phyloP scores from a whole-genome alignment of 2,329 filamentous ascomycete genomes.

The Fusarium coffeatum region DNA sequence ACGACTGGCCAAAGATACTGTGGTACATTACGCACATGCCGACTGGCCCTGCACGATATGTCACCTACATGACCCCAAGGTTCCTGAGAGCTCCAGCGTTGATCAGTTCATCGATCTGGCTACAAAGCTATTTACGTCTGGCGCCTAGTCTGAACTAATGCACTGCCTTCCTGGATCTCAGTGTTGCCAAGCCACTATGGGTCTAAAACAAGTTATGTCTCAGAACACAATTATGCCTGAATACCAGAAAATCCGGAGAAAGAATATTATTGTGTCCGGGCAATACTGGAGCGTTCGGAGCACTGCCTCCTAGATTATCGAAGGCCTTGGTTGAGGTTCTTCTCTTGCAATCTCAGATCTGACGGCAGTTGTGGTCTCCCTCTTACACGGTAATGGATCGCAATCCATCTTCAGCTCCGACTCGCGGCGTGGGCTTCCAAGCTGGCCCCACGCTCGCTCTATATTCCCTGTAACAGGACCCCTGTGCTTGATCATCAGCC shows the following conservation, averaged over 20 bases:
- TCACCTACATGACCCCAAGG: conserved; percentile 30
- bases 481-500: conserved; percentile 29
- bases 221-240: conserved; percentile 25
- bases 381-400: conserved; percentile 10
- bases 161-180: conserved; percentile 26
- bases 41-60: conserved; percentile 23
- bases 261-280: not conserved
- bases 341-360: conserved; percentile 4
- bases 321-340: not conserved
- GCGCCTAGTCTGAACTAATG: conserved; percentile 7
- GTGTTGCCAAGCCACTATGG: conserved; percentile 33
- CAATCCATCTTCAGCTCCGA: conserved; percentile 12
- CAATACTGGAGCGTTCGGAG: not conserved
- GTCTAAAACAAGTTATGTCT: conserved; percentile 27
- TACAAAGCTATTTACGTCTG: conserved; percentile 30
- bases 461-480: conserved; percentile 24
- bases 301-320: conserved; percentile 8
- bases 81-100: conserved; percentile 20
- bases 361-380: conserved; percentile 12
- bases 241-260: conserved; percentile 11
- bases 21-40: not conserved
- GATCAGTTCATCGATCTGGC: conserved; percentile 6
- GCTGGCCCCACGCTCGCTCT: conserved; percentile 16
- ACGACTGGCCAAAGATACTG: not conserved
- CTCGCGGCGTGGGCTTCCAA: not conserved